Base-by-base conservation (phyloP, 2,329 filamentous ascomycete genomes). In the Fusarium anguioides region DNA sequence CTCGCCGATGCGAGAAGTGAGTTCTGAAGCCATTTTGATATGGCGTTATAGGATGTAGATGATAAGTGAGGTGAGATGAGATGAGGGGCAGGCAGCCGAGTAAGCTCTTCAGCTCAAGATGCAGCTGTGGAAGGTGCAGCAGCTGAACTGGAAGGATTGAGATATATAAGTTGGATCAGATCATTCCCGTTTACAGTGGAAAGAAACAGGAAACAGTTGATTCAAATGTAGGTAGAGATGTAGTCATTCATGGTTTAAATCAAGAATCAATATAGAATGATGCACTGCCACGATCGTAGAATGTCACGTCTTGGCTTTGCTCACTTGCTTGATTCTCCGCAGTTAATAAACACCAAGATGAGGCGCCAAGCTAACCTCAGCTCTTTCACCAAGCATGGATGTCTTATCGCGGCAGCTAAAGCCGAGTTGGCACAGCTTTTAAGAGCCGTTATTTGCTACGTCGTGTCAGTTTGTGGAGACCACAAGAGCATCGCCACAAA, bases 1-100 rank as follows among this genome's bases (percentile, higher is more conserved):
- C 26, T 51, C 57, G 35, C 71, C 69, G 33, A 79, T 49, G 26
- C 72, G 73, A 14, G 72, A 45, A 15, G 75, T 53, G 39, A 80
- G 57, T 18, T 77, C 75, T 17, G 73, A 63, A 66, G 67, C 56
- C 60, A 70, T 46, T 42, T 42, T 26, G 53, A 45, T 42, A 46
- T 54, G 62, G 53, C 24, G 53, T 44, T 33, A 36, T n/a, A 31
- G 42, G 53, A 46, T 42, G 46, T 17, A 33, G 18, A 20, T 26
- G 50, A 18, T n/a, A n/a, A n/a, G n/a, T n/a, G 39, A 41, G 50
- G 54, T 56, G 57, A 68, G 53, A 58, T 54, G 59, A 68, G 59
- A 42, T 68, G 61, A 69, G 64, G 58, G 61, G 61, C 65, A 68
- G 61, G 61, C 64, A 68, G 33, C 35, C 29, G 50, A 35, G 36